These are phyloP conservation scores for Starmerella roubikii DNA, from an alignment of 805 yeast species.

Conservation along the genomic window DNA sequence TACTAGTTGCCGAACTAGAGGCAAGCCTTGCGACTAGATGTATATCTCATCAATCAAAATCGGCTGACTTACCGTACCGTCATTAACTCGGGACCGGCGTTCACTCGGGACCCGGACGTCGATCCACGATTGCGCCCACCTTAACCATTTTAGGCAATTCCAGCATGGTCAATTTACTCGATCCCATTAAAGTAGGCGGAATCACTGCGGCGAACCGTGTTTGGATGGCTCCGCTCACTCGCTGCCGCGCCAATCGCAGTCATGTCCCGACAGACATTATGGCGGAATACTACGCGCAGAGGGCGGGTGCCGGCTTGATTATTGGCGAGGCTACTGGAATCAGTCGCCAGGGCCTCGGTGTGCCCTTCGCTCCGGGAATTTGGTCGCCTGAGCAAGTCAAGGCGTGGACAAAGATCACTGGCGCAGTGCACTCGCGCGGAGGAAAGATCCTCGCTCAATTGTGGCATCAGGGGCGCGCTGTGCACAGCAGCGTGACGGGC, in stretches of 20 bases:
- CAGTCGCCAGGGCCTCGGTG: constrained; percentile 30
- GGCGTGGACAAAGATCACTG: constrained; percentile 28
- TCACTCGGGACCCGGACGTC: too few species aligned
- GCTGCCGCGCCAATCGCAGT: constrained; percentile 27
- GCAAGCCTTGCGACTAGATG: too few species aligned
- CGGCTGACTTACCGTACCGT: too few species aligned
- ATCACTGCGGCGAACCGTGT: constrained; percentile 28
- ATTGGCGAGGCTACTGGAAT: constrained; percentile 45
- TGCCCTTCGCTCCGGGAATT: constrained; percentile 26
- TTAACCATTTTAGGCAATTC: too few species aligned
- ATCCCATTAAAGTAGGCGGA: constrained; percentile 28
- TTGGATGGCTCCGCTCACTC: constrained; percentile 38
- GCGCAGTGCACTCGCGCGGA: constrained; percentile 19
- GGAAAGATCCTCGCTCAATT: constrained; percentile 15
- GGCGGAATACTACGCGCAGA: constrained; percentile 39
- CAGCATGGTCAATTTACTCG: constrained; percentile 18
- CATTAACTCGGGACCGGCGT: too few species aligned
- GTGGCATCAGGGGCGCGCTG: constrained; percentile 18
- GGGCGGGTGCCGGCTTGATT: constrained; percentile 36
- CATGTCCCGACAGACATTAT: constrained; percentile 35
- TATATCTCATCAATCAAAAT: too few species aligned
- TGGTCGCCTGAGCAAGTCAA: constrained; percentile 22
- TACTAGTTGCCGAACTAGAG: too few species aligned
- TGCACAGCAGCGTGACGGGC: constrained; percentile 11
- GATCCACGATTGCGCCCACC: too few species aligned